Evolutionary conservation across 192 early-diverging fungal genomes (phyloP).

Genomic region (Backusella parvicylindrica): DNA sequence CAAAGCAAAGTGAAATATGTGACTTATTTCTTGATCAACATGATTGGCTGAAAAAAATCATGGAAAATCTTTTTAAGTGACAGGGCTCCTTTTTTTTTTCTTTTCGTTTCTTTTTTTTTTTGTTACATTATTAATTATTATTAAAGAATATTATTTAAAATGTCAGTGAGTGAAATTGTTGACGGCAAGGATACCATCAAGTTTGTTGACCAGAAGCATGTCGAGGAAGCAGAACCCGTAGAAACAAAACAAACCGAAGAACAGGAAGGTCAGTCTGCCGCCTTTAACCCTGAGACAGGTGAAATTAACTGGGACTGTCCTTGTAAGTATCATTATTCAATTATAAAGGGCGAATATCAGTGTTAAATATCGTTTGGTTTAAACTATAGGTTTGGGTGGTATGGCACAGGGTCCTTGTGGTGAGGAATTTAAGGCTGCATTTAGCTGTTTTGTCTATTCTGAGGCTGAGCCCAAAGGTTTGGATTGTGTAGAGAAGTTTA

Average conservation of each 20-base stretch:
- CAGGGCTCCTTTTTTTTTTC: constrained; percentile 9
- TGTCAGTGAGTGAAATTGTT: constrained; percentile 7
- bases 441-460: constrained; percentile 96
- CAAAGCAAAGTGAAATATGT: not conserved
- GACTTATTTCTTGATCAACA: not conserved
- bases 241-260: not conserved
- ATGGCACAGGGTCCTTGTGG: constrained; percentile 98
- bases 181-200: constrained; percentile 36
- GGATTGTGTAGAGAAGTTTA: constrained; percentile 92
- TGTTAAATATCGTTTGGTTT: no score
- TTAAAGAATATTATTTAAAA: constrained; percentile 6
- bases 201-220: constrained; percentile 29
- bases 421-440: constrained; percentile 93
- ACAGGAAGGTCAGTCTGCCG: constrained; percentile 43
- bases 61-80: constrained; percentile 3
- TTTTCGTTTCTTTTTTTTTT: not conserved
- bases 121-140: not conserved
- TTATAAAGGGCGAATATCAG: not conserved
- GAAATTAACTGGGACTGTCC: constrained; percentile 98
- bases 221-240: not conserved
- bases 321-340: constrained; percentile 45
- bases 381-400: constrained; percentile 59
- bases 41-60: not conserved
- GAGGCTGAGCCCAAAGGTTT: constrained; percentile 94
- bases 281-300: constrained; percentile 74